Conservation (phyloP, 306 rosid genomes). For the Mimosa pudica region DNA sequence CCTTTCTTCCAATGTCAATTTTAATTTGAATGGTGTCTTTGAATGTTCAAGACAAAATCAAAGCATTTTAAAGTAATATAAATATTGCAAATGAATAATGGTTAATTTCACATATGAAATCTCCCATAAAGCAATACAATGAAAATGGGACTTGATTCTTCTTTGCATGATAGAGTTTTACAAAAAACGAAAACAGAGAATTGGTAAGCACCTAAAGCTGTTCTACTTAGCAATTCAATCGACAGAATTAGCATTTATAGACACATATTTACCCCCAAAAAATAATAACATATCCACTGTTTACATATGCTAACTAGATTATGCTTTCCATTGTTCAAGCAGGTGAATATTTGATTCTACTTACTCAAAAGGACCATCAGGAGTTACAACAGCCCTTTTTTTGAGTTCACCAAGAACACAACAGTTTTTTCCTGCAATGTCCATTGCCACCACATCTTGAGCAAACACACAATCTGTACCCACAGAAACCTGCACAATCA, state of each 20-base stretch:
- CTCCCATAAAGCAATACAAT: background rate
- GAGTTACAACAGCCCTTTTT: conserved; percentile 51
- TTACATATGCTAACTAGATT: conserved; percentile 28
- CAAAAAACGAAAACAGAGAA: background rate
- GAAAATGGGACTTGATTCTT: background rate
- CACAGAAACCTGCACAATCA: conserved; percentile 67
- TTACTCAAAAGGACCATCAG: conserved; percentile 53
- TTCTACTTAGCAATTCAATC: conserved; percentile 17
- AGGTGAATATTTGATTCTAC: background rate
- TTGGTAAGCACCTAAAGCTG: background rate
- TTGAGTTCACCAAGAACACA: conserved; percentile 60
- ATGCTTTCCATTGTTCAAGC: background rate
- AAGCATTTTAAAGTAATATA: conserved; percentile 16
- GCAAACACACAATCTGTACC: conserved; percentile 54
- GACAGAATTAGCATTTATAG: conserved; percentile 31
- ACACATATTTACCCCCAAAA: conserved; percentile 36
- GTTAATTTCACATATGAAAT: background rate
- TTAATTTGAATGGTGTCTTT: background rate
- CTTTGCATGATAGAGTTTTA: conserved; percentile 1
- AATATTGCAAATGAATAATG: conserved; percentile 1
- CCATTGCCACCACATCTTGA: conserved; percentile 67
- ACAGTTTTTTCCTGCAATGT: conserved; percentile 48
- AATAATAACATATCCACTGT: conserved; percentile 9
- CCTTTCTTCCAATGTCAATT: background rate
- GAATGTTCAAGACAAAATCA: background rate